Conservation (phyloP, 2,329 filamentous ascomycete genomes). For the Arthroderma uncinatum region DNA sequence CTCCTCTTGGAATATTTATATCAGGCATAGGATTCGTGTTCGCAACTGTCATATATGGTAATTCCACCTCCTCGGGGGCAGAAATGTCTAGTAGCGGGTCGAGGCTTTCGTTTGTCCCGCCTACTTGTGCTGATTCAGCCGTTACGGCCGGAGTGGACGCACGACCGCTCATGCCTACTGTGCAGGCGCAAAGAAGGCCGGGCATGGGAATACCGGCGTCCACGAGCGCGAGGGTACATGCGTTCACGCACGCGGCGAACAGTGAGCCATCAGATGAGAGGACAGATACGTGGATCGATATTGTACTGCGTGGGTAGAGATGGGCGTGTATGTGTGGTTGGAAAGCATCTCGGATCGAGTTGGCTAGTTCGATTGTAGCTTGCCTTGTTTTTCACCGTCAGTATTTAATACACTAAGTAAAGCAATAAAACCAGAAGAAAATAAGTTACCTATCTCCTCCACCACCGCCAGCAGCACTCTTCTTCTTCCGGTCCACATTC, state of each 20-base stretch:
- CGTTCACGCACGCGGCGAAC: slow-evolving; percentile 81
- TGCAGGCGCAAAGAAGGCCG: slow-evolving; percentile 80
- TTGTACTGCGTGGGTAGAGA: slow-evolving; percentile 77
- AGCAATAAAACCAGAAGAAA: neutral
- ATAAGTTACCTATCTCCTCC: slow-evolving; percentile 59
- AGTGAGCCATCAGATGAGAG: slow-evolving; percentile 83
- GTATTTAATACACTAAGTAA: neutral
- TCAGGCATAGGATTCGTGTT: slow-evolving; percentile 41
- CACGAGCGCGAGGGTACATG: slow-evolving; percentile 78
- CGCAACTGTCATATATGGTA: slow-evolving; percentile 78
- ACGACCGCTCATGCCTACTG: slow-evolving; percentile 56
- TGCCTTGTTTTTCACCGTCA: slow-evolving; percentile 43
- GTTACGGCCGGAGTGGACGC: slow-evolving; percentile 32
- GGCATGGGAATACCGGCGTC: slow-evolving; percentile 94
- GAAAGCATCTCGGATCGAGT: slow-evolving; percentile 67
- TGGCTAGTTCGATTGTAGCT: slow-evolving; percentile 44
- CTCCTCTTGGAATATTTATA: slow-evolving; percentile 13
- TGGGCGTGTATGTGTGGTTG: slow-evolving; percentile 69
- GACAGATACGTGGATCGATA: slow-evolving; percentile 73
- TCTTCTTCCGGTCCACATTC: slow-evolving; percentile 70
- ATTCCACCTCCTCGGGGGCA: slow-evolving; percentile 50
- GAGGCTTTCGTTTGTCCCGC: slow-evolving; percentile 29
- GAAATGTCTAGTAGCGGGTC: slow-evolving; percentile 37
- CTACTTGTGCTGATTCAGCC: slow-evolving; percentile 9
- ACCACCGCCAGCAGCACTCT: slow-evolving; percentile 30